phyloP scores from a whole-genome alignment of 2,329 filamentous ascomycete genomes.

The Aspergillus transmontanensis region DNA sequence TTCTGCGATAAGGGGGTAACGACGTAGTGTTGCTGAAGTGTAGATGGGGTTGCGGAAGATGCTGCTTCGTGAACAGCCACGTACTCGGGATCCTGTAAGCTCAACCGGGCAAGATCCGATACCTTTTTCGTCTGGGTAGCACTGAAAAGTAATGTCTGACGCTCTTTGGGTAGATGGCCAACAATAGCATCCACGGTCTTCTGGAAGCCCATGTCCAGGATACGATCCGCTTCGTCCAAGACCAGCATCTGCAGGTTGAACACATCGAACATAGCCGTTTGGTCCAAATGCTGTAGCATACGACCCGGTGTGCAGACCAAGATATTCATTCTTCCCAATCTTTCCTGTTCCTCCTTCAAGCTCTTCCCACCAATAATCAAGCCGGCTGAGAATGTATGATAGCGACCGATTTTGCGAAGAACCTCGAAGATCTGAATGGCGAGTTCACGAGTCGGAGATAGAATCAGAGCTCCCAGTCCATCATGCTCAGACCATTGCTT shows the following conservation, averaged over 20 bases:
- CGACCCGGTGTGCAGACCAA: slow-evolving; percentile 92
- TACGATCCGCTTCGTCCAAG: slow-evolving; percentile 92
- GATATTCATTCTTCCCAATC: slow-evolving; percentile 91
- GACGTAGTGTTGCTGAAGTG: slow-evolving; percentile 88
- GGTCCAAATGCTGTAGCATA: slow-evolving; percentile 93
- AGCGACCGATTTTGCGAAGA: slow-evolving; percentile 81
- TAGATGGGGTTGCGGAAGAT: slow-evolving; percentile 75
- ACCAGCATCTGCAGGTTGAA: slow-evolving; percentile 92
- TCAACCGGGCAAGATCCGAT: slow-evolving; percentile 85
- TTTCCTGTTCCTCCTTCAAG: slow-evolving; percentile 81
- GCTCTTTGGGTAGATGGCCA: slow-evolving; percentile 80
- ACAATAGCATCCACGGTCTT: slow-evolving; percentile 86
- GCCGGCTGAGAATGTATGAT: slow-evolving; percentile 89
- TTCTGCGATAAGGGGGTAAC: slow-evolving; percentile 84
- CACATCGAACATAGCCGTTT: slow-evolving; percentile 86
- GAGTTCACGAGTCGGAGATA: slow-evolving; percentile 91
- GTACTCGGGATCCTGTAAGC: slow-evolving; percentile 88
- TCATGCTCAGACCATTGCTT: slow-evolving; percentile 88
- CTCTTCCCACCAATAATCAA: slow-evolving; percentile 93
- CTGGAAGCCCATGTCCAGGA: slow-evolving; percentile 97
- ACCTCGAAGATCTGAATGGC: slow-evolving; percentile 98
- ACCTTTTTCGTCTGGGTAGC: slow-evolving; percentile 95
- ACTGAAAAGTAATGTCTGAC: slow-evolving; percentile 93
- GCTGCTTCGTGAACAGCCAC: slow-evolving; percentile 89
- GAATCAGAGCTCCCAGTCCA: slow-evolving; percentile 86